Percentiles rank a stretch among this genome's conserved stretches.
Conservation (phyloP, 75 land plant species). For the Larix kaempferi region DNA sequence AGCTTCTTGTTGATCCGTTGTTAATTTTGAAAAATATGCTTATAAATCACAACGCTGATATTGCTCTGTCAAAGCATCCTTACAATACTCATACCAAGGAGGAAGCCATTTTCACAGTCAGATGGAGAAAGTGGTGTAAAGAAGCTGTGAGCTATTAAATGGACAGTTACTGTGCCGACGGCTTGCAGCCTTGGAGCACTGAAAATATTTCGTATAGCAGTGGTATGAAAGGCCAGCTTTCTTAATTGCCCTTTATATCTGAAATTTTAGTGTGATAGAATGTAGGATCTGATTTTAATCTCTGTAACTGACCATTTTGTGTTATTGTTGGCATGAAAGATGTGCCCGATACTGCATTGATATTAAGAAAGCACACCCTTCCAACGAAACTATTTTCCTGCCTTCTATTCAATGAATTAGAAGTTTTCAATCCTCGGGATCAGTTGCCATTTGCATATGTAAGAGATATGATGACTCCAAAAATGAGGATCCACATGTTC, state of each 20-base stretch:
- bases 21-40: constrained; percentile 42
- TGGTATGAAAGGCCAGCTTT: constrained; percentile 21
- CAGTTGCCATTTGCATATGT: constrained; percentile 69
- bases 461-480: constrained; percentile 57
- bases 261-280: not conserved
- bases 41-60: constrained; percentile 28
- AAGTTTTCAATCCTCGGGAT: constrained; percentile 63
- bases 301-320: not conserved
- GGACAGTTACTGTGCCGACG: constrained; percentile 67
- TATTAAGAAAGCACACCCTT: constrained; percentile 49
- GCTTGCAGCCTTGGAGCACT: constrained; percentile 56
- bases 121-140: constrained; percentile 70
- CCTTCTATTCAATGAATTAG: constrained; percentile 68
- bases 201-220: constrained; percentile 50
- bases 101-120: constrained; percentile 65
- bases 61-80: constrained; percentile 64
- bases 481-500: constrained; percentile 58
- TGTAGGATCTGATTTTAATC: not conserved
- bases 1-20: constrained; percentile 58
- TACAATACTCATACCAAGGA: constrained; percentile 58
- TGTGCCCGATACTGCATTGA: constrained; percentile 68
- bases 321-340: constrained; percentile 21
- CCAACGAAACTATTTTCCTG: constrained; percentile 60
- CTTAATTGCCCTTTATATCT: too few relatives aligned
- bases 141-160: constrained; percentile 42